A percentile compares a stretch with the other conserved stretches of the same genome.
phyloP scores from a whole-genome alignment of 2,329 filamentous ascomycete genomes.

The Stagonosporopsis rhizophila region DNA sequence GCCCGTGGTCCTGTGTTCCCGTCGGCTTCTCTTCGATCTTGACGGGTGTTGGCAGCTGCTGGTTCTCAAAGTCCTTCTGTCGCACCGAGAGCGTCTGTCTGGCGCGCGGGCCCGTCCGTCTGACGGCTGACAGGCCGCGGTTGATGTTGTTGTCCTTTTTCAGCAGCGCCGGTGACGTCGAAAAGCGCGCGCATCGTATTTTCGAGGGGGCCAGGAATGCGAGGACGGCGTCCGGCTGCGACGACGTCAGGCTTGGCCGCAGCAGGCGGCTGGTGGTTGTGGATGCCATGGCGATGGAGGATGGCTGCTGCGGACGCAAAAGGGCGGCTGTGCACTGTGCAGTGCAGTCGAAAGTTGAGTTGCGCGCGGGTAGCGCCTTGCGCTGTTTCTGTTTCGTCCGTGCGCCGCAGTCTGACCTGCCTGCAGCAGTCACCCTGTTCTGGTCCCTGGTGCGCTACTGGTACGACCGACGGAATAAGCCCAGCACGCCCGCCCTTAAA shows the following conservation, averaged over 20 bases:
- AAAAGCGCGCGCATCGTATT: conserved; percentile 53
- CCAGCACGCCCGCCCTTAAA: conserved; percentile 14
- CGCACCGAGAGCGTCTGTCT: conserved; percentile 77
- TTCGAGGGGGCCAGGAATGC: conserved; percentile 38
- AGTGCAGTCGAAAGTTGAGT: conserved; percentile 32
- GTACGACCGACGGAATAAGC: background rate
- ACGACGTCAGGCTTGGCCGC: conserved; percentile 31
- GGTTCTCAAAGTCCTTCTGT: conserved; percentile 59
- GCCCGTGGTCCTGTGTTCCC: conserved; percentile 77
- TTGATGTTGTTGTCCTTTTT: conserved; percentile 77
- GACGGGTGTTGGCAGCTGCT: conserved; percentile 72
- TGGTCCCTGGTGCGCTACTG: background rate
- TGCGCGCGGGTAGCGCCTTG: conserved; percentile 15
- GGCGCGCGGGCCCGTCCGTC: conserved; percentile 71
- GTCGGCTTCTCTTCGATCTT: conserved; percentile 66
- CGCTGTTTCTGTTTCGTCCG: background rate
- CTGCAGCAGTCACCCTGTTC: conserved; percentile 3
- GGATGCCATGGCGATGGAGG: conserved; percentile 40
- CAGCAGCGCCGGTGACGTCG: conserved; percentile 58
- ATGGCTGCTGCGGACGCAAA: conserved; percentile 19
- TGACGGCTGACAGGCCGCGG: conserved; percentile 82
- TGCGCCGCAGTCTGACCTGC: conserved; percentile 7
- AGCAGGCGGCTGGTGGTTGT: conserved; percentile 37
- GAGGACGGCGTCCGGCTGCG: conserved; percentile 30
- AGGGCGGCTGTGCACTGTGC: conserved; percentile 26